Evolutionary conservation across 2,329 filamentous ascomycete species (phyloP).

Genomic region (Exophiala sp.): DNA sequence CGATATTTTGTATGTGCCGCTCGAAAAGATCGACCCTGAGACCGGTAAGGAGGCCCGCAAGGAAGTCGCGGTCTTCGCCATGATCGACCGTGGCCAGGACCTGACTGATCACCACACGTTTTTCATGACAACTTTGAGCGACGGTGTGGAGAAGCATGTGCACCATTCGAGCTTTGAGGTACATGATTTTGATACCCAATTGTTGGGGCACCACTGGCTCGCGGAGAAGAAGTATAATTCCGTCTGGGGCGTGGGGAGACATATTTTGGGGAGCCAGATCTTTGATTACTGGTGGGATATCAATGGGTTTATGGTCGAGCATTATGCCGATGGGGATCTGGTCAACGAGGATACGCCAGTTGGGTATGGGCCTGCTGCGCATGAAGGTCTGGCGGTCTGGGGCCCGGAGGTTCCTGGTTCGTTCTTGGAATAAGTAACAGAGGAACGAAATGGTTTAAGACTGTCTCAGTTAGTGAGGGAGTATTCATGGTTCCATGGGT

Average conservation of each 20-base stretch:
- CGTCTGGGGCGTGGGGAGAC: slow-evolving; percentile 69
- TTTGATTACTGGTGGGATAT: slow-evolving; percentile 57
- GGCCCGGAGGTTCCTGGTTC: slow-evolving; percentile 35
- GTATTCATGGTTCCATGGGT: too few species aligned
- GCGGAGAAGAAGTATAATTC: slow-evolving; percentile 59
- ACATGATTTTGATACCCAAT: slow-evolving; percentile 68
- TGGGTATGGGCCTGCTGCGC: slow-evolving; percentile 33
- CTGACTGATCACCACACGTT: slow-evolving; percentile 54
- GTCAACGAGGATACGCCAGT: slow-evolving; percentile 33
- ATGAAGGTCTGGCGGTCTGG: slow-evolving; percentile 37
- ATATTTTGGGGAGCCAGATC: slow-evolving; percentile 67
- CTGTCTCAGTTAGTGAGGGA: too few species aligned
- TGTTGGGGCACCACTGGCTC: slow-evolving; percentile 68
- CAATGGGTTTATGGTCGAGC: slow-evolving; percentile 60
- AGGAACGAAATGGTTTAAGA: too few species aligned
- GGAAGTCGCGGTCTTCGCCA: slow-evolving; percentile 45
- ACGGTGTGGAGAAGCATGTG: slow-evolving; percentile 46
- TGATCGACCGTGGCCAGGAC: slow-evolving; percentile 48
- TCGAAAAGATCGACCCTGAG: slow-evolving; percentile 18
- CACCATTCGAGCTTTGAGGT: slow-evolving; percentile 70
- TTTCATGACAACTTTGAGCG: slow-evolving; percentile 40
- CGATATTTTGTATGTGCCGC: slow-evolving; percentile 42
- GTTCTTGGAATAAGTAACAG: slow-evolving; percentile 31
- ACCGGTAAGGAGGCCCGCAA: slow-evolving; percentile 20
- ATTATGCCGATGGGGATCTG: slow-evolving; percentile 67